phyloP scores from a whole-genome alignment of 2,329 filamentous ascomycete genomes.

The Calonectria pauciramosa region DNA sequence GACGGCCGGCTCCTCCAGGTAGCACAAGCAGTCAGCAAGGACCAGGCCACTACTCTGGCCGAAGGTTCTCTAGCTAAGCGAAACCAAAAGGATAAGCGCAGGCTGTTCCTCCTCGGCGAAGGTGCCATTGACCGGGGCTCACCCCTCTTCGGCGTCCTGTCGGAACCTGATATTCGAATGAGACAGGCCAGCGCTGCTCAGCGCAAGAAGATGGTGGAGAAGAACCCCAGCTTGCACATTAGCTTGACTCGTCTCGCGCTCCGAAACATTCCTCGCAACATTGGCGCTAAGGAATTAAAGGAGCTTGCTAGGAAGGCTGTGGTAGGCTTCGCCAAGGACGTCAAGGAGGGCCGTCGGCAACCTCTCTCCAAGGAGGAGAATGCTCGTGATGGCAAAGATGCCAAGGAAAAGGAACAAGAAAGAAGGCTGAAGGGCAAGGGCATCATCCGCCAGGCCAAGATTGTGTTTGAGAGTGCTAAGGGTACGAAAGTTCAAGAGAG shows the following conservation, averaged over 20 bases:
- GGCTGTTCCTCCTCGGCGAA: constrained; percentile 89
- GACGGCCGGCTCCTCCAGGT: constrained; percentile 90
- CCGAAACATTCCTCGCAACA: constrained; percentile 88
- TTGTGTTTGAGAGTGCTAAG: constrained; percentile 90
- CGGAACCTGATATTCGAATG: constrained; percentile 86
- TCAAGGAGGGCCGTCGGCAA: constrained; percentile 81
- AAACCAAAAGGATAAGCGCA: constrained; percentile 87
- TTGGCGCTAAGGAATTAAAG: constrained; percentile 91
- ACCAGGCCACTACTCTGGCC: constrained; percentile 82
- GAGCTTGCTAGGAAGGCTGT: constrained; percentile 91
- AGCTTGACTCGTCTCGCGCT: constrained; percentile 91
- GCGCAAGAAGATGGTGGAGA: constrained; percentile 90
- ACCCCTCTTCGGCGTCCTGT: constrained; percentile 81
- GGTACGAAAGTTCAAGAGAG: constrained; percentile 87
- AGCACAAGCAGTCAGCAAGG: constrained; percentile 85
- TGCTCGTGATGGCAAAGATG: constrained; percentile 82
- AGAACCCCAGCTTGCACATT: constrained; percentile 89
- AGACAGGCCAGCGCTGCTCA: constrained; percentile 89
- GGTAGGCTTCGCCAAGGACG: constrained; percentile 93
- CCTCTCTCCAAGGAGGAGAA: constrained; percentile 93
- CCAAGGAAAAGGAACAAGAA: constrained; percentile 83
- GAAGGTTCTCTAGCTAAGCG: constrained; percentile 74
- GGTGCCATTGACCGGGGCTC: constrained; percentile 85
- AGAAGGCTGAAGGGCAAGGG: constrained; percentile 86
- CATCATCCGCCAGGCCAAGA: constrained; percentile 93